phyloP scores from a whole-genome alignment of 2,329 filamentous ascomycete species.

The Leptosphaerulina australis region DNA sequence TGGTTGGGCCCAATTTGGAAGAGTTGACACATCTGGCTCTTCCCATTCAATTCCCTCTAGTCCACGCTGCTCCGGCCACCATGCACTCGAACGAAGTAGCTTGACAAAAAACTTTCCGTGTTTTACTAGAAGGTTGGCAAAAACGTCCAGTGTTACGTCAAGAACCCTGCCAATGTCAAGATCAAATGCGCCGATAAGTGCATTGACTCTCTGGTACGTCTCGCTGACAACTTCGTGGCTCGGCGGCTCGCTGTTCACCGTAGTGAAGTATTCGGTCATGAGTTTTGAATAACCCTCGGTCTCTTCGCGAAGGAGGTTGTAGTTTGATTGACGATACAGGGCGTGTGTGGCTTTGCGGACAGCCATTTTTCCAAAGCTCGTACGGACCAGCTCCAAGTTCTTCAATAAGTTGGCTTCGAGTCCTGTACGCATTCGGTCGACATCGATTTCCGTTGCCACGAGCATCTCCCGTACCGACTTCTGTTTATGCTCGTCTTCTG shows the following conservation, averaged over 20 bases:
- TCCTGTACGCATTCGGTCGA: constrained; percentile 75
- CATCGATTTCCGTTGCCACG: constrained; percentile 72
- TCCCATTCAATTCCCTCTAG: constrained; percentile 56
- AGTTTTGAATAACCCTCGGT: constrained; percentile 97
- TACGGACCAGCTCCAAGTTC: constrained; percentile 77
- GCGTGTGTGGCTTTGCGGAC: constrained; percentile 92
- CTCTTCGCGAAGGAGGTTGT: constrained; percentile 93
- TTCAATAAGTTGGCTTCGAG: constrained; percentile 81
- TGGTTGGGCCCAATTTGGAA: constrained; percentile 87
- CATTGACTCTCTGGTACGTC: constrained; percentile 90
- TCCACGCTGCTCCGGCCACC: constrained; percentile 82
- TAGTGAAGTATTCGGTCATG: constrained; percentile 93
- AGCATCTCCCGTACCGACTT: constrained; percentile 70
- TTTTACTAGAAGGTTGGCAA: constrained; percentile 90
- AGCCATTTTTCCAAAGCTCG: constrained; percentile 81
- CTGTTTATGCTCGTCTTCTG: constrained; percentile 70
- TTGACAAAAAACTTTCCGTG: constrained; percentile 95
- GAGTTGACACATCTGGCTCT: constrained; percentile 63
- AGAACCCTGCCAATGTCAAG: constrained; percentile 93
- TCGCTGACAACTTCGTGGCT: constrained; percentile 77
- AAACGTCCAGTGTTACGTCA: constrained; percentile 93
- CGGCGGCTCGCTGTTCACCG: constrained; percentile 75
- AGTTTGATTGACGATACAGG: constrained; percentile 94
- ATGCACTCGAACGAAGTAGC: constrained; percentile 86
- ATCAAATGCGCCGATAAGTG: constrained; percentile 94